A percentile compares a stretch with the other conserved stretches of the same genome.
Evolutionary conservation across 306 rosid species (phyloP).

Genomic region (Glycine latifolia): DNA sequence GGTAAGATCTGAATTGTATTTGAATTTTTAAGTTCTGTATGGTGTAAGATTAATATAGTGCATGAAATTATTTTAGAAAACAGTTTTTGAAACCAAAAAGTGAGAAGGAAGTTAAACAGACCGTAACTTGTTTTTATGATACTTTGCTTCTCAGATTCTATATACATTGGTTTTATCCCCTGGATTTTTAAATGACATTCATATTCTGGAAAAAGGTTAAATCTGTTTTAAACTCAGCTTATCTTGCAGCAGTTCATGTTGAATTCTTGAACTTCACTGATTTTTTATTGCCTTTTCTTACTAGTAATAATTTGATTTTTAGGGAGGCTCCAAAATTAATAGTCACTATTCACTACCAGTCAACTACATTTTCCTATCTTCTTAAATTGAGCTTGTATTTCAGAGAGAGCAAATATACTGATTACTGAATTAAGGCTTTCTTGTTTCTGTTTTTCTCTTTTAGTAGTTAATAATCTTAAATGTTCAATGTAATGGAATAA

Average conservation of each 20-base stretch:
- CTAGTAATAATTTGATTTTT: constrained; percentile 1
- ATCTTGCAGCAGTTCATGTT: background rate
- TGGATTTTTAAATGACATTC: background rate
- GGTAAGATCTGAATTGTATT: constrained; percentile 23
- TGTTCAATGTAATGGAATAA: constrained; percentile 41
- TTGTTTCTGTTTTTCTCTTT: background rate
- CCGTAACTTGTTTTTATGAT: background rate
- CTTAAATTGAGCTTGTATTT: background rate
- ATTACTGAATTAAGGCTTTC: background rate
- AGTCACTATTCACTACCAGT: background rate
- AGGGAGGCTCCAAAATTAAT: background rate
- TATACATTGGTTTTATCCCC: constrained; percentile 18
- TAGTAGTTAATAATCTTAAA: constrained; percentile 29
- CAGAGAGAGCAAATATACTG: background rate
- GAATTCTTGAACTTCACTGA: background rate
- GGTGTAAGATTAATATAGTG: constrained; percentile 33
- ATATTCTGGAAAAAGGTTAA: background rate
- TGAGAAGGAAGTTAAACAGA: background rate
- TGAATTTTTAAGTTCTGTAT: constrained; percentile 11
- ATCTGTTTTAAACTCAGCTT: background rate
- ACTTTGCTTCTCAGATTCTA: background rate
- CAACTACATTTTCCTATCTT: constrained; percentile 4
- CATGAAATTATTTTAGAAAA: background rate
- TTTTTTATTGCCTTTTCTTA: background rate
- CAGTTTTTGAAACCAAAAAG: background rate